Evolutionary conservation across 2,329 filamentous ascomycete genomes (phyloP).

Genomic region (Neofusicoccum parvum): DNA sequence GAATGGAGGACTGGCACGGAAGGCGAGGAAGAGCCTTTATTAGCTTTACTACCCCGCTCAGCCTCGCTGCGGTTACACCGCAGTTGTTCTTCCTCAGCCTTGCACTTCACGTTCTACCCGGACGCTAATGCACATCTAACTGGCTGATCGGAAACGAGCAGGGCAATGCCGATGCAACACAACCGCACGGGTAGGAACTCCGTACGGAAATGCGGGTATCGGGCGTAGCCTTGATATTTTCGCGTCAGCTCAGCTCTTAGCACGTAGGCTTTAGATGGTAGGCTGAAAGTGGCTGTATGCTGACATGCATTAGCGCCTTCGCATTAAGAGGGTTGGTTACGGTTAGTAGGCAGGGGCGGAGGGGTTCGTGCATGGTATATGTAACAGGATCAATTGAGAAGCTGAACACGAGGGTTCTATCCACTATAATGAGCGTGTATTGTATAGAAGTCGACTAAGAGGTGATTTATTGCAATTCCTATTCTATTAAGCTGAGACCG

Average conservation of each 20-base stretch:
- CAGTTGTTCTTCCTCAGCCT: constrained; percentile 1
- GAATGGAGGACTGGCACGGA: not conserved
- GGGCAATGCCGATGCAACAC: not conserved
- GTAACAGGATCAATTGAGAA: no score
- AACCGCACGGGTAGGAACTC: not conserved
- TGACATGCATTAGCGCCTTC: not conserved
- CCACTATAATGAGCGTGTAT: no score
- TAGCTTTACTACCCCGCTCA: constrained; percentile 10
- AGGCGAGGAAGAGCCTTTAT: not conserved
- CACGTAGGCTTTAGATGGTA: not conserved
- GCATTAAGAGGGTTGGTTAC: not conserved
- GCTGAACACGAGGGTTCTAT: no score
- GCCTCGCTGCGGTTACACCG: constrained; percentile 6
- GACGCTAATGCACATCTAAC: not conserved
- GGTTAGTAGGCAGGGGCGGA: not conserved
- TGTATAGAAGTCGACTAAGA: no score
- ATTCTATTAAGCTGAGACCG: no score
- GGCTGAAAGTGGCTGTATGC: not conserved
- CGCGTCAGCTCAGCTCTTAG: not conserved
- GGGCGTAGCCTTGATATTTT: not conserved
- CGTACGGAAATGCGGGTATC: not conserved
- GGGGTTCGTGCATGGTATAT: no score
- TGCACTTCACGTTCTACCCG: not conserved
- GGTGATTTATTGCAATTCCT: no score
- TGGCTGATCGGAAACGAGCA: not conserved